These are phyloP conservation scores for Pyricularia sp. DNA, from an alignment of 2,329 filamentous ascomycete genomes.

Conservation along the genomic window DNA sequence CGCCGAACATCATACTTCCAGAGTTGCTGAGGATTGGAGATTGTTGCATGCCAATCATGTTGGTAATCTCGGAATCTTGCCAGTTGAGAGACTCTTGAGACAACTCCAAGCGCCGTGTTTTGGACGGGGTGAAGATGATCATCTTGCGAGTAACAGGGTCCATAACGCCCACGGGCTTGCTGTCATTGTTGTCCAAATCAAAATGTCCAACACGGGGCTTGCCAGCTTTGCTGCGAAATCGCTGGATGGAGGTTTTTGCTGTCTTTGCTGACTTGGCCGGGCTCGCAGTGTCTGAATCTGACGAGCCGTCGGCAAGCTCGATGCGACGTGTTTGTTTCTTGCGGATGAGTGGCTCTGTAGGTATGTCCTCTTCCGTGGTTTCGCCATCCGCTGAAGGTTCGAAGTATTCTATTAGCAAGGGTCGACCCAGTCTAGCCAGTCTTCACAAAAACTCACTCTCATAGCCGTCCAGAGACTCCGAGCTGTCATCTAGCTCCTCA, in stretches of 20 bases:
- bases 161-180: conserved; percentile 49
- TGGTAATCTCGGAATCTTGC: conserved; percentile 23
- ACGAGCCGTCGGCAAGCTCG: conserved; percentile 25
- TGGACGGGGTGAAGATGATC: conserved; percentile 49
- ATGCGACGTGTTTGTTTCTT: conserved; percentile 31
- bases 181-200: conserved; percentile 41
- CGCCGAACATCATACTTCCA: conserved; percentile 71
- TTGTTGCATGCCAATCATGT: conserved; percentile 20
- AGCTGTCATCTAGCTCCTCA: conserved; percentile 1
- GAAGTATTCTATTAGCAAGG: conserved; percentile 26
- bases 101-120: conserved; percentile 36
- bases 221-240: conserved; percentile 20
- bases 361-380: conserved; percentile 51
- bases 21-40: conserved; percentile 56
- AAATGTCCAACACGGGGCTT: conserved; percentile 46
- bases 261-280: conserved; percentile 25
- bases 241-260: conserved; percentile 19
- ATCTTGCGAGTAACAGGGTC: conserved; percentile 50
- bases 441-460: conserved; percentile 41
- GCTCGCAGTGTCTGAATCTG: conserved; percentile 40
- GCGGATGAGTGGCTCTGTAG: conserved; percentile 37
- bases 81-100: conserved; percentile 43
- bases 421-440: conserved; percentile 9
- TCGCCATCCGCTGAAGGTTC: conserved; percentile 43
- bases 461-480: conserved; percentile 43